A percentile compares a stretch with the other conserved stretches of the same genome.
Conservation (phyloP, 2,329 filamentous ascomycete species). For the Penicillium sp. region DNA sequence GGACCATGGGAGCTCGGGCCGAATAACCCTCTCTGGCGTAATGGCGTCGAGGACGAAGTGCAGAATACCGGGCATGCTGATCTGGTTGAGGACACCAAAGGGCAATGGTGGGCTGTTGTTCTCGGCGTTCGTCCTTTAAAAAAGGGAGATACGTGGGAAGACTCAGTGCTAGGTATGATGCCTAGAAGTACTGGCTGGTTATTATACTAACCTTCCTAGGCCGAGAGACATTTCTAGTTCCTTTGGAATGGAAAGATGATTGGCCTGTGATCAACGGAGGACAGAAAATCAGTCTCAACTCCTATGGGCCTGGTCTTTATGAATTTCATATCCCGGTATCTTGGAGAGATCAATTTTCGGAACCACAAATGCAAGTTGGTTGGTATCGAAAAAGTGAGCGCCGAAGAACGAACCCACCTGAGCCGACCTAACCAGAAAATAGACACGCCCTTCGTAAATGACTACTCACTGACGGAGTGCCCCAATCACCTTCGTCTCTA, state of each 20-base stretch:
- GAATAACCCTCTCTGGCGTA: constrained; percentile 56
- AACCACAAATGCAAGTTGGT: constrained; percentile 26
- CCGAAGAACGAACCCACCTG: background rate
- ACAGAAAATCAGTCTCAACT: constrained; percentile 42
- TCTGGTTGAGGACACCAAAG: constrained; percentile 46
- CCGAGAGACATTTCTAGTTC: constrained; percentile 52
- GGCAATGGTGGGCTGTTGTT: constrained; percentile 51
- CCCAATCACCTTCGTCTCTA: constrained; percentile 49
- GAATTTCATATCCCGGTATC: constrained; percentile 8
- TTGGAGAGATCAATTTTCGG: constrained; percentile 40
- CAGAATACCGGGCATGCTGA: constrained; percentile 53
- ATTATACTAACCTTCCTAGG: constrained; percentile 28
- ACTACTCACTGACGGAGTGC: constrained; percentile 48
- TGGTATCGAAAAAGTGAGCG: constrained; percentile 44
- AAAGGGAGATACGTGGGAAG: constrained; percentile 30
- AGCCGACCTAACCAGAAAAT: constrained; percentile 1
- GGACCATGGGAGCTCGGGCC: constrained; percentile 64
- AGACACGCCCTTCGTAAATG: constrained; percentile 51
- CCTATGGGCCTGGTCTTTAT: constrained; percentile 23
- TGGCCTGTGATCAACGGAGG: constrained; percentile 54
- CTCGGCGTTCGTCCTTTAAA: constrained; percentile 46
- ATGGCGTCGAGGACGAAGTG: constrained; percentile 49
- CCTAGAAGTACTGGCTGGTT: background rate
- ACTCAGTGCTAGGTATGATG: constrained; percentile 44
- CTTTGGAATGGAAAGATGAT: constrained; percentile 51